Conservation (phyloP, 495 filamentous ascomycete species). For the Aspergillus heteromorphus region DNA sequence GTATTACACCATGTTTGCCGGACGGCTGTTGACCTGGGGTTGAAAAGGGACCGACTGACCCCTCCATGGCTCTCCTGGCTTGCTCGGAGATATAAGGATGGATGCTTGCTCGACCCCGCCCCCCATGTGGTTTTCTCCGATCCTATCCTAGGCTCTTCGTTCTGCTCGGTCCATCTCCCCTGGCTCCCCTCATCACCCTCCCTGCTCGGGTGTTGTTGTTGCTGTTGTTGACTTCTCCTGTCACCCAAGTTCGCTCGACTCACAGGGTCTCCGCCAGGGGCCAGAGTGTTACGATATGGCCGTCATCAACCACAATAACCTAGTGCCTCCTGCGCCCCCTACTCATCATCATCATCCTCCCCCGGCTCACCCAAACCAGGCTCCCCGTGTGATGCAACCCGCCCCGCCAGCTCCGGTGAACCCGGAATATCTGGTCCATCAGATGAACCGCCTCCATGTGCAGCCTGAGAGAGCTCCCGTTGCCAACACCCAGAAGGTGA, state of each 20-base stretch:
- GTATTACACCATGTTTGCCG: background rate
- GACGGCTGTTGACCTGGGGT: constrained; percentile 4
- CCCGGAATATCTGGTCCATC: constrained; percentile 10
- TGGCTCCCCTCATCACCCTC: background rate
- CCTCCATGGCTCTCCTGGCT: background rate
- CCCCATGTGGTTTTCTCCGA: background rate
- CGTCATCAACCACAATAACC: constrained; percentile 7
- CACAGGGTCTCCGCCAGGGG: background rate
- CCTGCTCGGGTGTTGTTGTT: background rate
- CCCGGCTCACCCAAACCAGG: constrained; percentile 8
- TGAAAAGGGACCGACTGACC: background rate
- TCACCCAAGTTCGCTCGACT: background rate
- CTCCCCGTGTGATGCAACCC: constrained; percentile 8
- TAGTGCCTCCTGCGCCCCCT: constrained; percentile 13
- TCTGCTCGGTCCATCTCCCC: background rate
- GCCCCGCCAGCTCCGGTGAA: constrained; percentile 2
- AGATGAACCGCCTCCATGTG: constrained; percentile 16
- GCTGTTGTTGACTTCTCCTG: background rate
- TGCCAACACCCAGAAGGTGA: background rate
- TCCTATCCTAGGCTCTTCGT: background rate
- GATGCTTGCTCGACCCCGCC: background rate
- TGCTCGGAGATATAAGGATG: background rate
- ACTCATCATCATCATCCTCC: constrained; percentile 14
- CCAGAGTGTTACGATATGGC: constrained; percentile 6
- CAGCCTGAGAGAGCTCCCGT: constrained; percentile 3